These are phyloP conservation scores for Cucumis hystrix DNA, from an alignment of 306 rosid genomes.

Conservation along the genomic window DNA sequence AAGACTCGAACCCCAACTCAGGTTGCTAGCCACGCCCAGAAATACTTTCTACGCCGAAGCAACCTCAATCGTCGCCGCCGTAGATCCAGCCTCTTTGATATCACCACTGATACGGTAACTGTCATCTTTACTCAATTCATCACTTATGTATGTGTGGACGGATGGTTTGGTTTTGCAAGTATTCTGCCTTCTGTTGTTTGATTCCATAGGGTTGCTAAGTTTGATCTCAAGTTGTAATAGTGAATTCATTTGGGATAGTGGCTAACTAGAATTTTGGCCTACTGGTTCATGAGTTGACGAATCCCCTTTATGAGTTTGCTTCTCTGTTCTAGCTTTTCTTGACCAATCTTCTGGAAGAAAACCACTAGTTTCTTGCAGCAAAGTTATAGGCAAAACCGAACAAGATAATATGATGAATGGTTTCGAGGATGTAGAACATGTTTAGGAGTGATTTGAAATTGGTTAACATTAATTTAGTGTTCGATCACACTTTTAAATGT, in stretches of 20 bases:
- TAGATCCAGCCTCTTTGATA: conserved; percentile 93
- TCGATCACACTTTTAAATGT: no score
- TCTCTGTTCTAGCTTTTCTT: background rate
- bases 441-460: no score
- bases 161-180: background rate
- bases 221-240: background rate
- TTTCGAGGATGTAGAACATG: background rate
- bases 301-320: background rate
- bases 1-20: conserved; percentile 93
- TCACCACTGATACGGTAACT: conserved; percentile 82
- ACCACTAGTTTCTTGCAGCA: background rate
- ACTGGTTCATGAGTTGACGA: background rate
- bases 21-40: conserved; percentile 98
- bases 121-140: background rate
- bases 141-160: background rate
- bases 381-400: background rate
- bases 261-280: background rate
- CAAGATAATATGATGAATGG: background rate
- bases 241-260: background rate
- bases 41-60: conserved; percentile 83
- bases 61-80: conserved; percentile 98
- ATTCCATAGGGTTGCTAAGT: background rate
- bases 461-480: no score
- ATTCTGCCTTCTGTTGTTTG: background rate
- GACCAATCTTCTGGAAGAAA: background rate